These are phyloP conservation scores for Serendipita sp. DNA, from an alignment of 1,284 basidiomycete genomes.

Conservation along the genomic window DNA sequence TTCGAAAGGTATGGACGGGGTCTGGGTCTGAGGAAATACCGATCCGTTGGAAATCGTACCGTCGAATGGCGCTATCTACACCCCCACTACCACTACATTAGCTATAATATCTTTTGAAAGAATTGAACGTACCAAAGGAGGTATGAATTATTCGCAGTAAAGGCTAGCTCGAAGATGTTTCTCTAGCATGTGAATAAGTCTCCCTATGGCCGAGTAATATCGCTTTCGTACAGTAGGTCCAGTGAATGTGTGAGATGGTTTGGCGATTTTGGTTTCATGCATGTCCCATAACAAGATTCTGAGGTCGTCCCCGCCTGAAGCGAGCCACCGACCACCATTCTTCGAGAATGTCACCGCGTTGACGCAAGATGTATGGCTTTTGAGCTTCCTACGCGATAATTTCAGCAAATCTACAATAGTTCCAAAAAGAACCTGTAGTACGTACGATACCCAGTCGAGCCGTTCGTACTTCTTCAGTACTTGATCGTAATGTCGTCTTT, in stretches of 20 bases:
- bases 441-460: neutral
- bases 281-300: constrained; percentile 55
- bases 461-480: neutral
- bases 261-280: constrained; percentile 39
- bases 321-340: constrained; percentile 49
- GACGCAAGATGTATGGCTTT: constrained; percentile 52
- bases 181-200: constrained; percentile 24
- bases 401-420: neutral
- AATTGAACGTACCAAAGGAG: constrained; percentile 40
- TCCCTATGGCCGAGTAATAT: neutral
- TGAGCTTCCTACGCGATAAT: constrained; percentile 33
- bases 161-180: constrained; percentile 55
- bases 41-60: constrained; percentile 14
- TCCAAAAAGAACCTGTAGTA: neutral
- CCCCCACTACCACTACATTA: neutral
- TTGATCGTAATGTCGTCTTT: neutral
- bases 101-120: neutral
- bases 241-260: constrained; percentile 31
- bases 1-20: constrained; percentile 10
- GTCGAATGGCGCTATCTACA: neutral
- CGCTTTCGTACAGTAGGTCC: constrained; percentile 33
- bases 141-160: constrained; percentile 47
- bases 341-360: constrained; percentile 53
- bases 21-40: neutral
- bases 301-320: constrained; percentile 63